Evolutionary conservation across 164 flowering plant species (phyloP), one percentile per base, ranked within the genome.

Genomic region (Sedum album): DNA sequence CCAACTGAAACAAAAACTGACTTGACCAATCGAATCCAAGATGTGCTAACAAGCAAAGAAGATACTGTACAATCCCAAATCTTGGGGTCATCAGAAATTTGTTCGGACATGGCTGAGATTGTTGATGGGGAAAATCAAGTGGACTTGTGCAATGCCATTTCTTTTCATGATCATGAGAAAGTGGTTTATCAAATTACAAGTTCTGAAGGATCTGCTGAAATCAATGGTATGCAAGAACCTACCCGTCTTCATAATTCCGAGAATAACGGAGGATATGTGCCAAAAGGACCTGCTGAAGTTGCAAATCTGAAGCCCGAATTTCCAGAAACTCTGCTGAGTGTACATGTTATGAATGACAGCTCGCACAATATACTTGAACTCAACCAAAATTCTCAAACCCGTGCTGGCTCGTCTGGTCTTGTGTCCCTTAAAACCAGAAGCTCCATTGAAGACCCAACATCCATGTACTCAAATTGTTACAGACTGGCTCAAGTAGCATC

Each of bases 401-500:
- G 68, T 73, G 60, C 60, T n/a, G 46, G 49, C 63, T 11, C 61
- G 5, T 69, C 74, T 26, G 67, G 31, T 26, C 53, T 17, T n/a
- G 49, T 15, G 63, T 61, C 35, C 81, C 69, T 49, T 36, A 72
- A n/a, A 72, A 53, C 44, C 66, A 65, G 64, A 75, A 66, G 35
- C 72, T 46, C 18, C 31, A 67, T 57, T 67, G 76, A 31, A 71
- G 73, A 36, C 71, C 68, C 57, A 79, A 79, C 72, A 67, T 76
- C 71, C 72, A 75, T 42, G 44, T 91, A 91, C 72, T 64, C 79
- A 62, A 94, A 94, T 75, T 71, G 60, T 75, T 94, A 94, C 73
- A 80, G 78, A 72, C 90, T 85, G 75, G 99, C 88, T 65, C 79
- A 69, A 44, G 75, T 70, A 65, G 86, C 96, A 31, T 76, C 91